phyloP scores from a whole-genome alignment of 1,139 yeast genomes.

The Saccharomyces hybrid region DNA sequence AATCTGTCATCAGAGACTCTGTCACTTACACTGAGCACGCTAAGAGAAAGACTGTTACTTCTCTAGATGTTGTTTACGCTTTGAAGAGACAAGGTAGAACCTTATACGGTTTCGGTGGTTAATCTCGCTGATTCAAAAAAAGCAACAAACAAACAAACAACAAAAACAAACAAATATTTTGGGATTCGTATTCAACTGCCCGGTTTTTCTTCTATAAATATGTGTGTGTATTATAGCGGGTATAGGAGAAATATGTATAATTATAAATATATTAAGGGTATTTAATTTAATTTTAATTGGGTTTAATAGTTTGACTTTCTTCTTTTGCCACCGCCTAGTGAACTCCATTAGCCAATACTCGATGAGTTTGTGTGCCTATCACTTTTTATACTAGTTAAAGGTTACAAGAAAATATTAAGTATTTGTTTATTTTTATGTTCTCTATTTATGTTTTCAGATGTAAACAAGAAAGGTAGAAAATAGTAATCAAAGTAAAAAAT shows the following conservation, averaged over 20 bases:
- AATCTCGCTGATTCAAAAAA: constrained; percentile 20
- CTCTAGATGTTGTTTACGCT: constrained; percentile 94
- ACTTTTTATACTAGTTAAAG: not conserved
- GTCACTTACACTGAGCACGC: constrained; percentile 98
- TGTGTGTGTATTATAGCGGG: constrained; percentile 8
- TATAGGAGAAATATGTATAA: not conserved
- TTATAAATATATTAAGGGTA: not conserved
- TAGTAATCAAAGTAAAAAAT: not conserved
- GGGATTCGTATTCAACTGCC: constrained; percentile 12
- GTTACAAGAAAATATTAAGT: not conserved
- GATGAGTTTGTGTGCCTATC: not conserved
- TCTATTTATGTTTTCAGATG: too few relatives aligned
- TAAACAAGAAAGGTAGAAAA: not conserved
- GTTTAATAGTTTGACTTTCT: not conserved
- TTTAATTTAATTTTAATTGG: not conserved
- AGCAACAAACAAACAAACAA: not conserved
- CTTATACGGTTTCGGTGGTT: constrained; percentile 99
- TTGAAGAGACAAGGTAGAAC: constrained; percentile 99
- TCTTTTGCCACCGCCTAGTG: not conserved
- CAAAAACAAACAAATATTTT: not conserved
- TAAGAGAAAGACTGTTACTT: constrained; percentile 97
- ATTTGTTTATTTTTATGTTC: too few relatives aligned
- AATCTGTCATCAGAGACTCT: constrained; percentile 93
- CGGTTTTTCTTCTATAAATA: constrained; percentile 14
- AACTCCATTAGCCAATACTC: not conserved